Conservation (phyloP, 148 eudicot species). For the Nepenthes mirabilis region DNA sequence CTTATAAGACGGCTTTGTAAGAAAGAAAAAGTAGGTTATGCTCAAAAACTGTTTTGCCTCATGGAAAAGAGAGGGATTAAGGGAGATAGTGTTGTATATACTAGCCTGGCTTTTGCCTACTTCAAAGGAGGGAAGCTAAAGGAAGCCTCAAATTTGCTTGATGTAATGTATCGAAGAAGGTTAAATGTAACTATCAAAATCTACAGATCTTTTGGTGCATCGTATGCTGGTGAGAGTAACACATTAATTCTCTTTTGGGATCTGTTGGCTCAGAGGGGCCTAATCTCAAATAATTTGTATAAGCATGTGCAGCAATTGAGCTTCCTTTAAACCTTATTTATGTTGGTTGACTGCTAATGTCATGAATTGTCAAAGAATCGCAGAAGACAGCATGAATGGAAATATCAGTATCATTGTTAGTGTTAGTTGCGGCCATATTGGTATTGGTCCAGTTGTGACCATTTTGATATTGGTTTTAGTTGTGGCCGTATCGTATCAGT, state of each 20-base stretch:
- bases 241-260: slow-evolving; percentile 58
- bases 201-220: slow-evolving; percentile 43
- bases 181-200: slow-evolving; percentile 55
- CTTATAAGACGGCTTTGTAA: slow-evolving; percentile 65
- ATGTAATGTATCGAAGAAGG: slow-evolving; percentile 71
- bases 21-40: slow-evolving; percentile 55
- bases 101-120: slow-evolving; percentile 60
- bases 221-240: slow-evolving; percentile 34
- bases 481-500: too few relatives aligned
- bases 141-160: slow-evolving; percentile 41
- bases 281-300: slow-evolving; percentile 40
- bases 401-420: too few relatives aligned
- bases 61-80: slow-evolving; percentile 62
- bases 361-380: too few relatives aligned
- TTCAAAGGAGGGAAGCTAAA: slow-evolving; percentile 38
- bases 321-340: not conserved
- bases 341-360: too few relatives aligned
- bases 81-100: slow-evolving; percentile 65
- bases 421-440: too few relatives aligned
- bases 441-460: too few relatives aligned
- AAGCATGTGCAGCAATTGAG: slow-evolving; percentile 16
- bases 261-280: slow-evolving; percentile 41
- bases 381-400: too few relatives aligned
- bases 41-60: slow-evolving; percentile 30
- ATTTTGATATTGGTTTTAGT: too few relatives aligned